Conservation (phyloP, 2,329 filamentous ascomycete genomes). For the Coleophoma cylindrospora region DNA sequence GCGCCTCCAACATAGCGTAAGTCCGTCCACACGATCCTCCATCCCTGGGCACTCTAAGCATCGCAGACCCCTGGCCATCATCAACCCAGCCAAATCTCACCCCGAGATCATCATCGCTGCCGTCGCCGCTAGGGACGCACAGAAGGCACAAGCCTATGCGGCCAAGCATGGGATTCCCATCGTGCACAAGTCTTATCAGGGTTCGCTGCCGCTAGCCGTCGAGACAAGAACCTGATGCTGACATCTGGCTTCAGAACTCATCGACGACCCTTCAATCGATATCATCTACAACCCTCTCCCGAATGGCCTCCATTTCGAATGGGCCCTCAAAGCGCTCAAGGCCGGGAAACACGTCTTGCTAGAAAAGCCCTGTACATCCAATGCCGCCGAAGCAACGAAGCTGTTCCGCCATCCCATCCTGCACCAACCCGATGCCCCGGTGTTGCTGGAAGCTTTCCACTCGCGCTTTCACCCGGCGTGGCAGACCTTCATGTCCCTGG, state of each 20-base stretch:
- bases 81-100: slow-evolving; percentile 45
- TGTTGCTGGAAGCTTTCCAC: slow-evolving; percentile 50
- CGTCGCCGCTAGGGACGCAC: slow-evolving; percentile 44
- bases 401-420: slow-evolving; percentile 37
- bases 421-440: slow-evolving; percentile 28
- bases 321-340: slow-evolving; percentile 40
- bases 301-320: slow-evolving; percentile 37
- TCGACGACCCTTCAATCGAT: slow-evolving; percentile 38
- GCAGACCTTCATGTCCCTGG: slow-evolving; percentile 32
- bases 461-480: slow-evolving; percentile 44
- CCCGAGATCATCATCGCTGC: slow-evolving; percentile 46
- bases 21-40: slow-evolving; percentile 2
- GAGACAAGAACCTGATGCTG: background rate
- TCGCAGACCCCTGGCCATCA: slow-evolving; percentile 33
- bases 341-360: slow-evolving; percentile 50
- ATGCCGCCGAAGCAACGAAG: slow-evolving; percentile 35
- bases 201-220: slow-evolving; percentile 17
- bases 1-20: slow-evolving; percentile 29
- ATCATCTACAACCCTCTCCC: slow-evolving; percentile 47
- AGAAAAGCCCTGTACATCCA: slow-evolving; percentile 47
- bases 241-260: slow-evolving; percentile 20
- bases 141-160: slow-evolving; percentile 42
- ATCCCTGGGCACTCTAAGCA: background rate
- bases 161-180: slow-evolving; percentile 45
- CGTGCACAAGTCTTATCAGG: slow-evolving; percentile 44